Conservation (phyloP, 108 stramenopile genomes). For the Skeletonema menzelii region DNA sequence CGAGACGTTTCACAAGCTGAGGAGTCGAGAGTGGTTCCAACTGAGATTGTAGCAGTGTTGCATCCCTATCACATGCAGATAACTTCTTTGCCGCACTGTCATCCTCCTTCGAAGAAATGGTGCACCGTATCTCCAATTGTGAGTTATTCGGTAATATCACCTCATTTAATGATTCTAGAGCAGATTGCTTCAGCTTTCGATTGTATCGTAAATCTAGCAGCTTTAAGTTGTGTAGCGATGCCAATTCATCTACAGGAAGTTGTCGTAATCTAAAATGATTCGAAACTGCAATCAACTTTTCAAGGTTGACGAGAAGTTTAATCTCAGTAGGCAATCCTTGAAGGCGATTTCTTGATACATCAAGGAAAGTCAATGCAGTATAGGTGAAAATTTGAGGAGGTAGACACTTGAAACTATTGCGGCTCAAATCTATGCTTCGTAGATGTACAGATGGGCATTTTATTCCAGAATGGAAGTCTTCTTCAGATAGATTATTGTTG, state of each 20-base stretch:
- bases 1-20: constrained; percentile 51
- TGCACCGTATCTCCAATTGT: constrained; percentile 36
- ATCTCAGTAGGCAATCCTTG: constrained; percentile 42
- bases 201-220: constrained; percentile 58
- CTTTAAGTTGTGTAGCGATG: constrained; percentile 37
- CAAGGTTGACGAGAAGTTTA: constrained; percentile 29
- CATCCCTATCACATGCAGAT: constrained; percentile 61
- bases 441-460: neutral
- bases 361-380: constrained; percentile 23
- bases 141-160: constrained; percentile 10
- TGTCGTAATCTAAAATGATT: constrained; percentile 48
- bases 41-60: constrained; percentile 59
- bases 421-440: constrained; percentile 40
- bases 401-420: constrained; percentile 35
- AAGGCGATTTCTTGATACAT: constrained; percentile 51
- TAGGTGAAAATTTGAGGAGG: constrained; percentile 35
- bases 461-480: neutral
- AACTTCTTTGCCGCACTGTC: constrained; percentile 9
- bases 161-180: constrained; percentile 21
- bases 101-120: constrained; percentile 1
- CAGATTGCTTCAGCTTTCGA: constrained; percentile 48
- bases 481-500: neutral
- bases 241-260: constrained; percentile 33
- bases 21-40: constrained; percentile 62
- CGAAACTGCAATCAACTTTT: constrained; percentile 33